These are phyloP conservation scores for Gillenia trifoliata DNA, from an alignment of 306 rosid genomes.

Conservation along the genomic window DNA sequence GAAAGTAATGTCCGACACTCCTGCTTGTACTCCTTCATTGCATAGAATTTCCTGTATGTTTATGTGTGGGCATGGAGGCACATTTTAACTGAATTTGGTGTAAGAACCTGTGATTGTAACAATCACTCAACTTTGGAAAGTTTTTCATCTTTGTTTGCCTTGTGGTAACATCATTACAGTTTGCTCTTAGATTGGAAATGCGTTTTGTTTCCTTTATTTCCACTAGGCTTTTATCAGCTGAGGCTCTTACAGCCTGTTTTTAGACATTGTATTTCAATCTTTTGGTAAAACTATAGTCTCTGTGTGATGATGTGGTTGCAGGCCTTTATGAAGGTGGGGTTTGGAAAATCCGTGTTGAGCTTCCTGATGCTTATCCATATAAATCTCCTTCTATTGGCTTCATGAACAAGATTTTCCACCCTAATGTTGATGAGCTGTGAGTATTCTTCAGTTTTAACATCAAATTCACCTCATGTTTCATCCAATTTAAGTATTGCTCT, in stretches of 20 bases:
- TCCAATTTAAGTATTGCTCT: not conserved
- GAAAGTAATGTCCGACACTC: conserved; percentile 57
- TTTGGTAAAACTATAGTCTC: conserved; percentile 6
- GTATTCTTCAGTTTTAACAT: conserved; percentile 30
- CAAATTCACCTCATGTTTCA: not conserved
- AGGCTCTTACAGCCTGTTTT: not conserved
- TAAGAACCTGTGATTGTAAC: not conserved
- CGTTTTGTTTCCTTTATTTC: not conserved
- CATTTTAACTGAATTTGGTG: not conserved
- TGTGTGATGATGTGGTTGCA: conserved; percentile 36
- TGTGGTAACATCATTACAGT: not conserved
- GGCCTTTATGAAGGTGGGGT: conserved; percentile 94
- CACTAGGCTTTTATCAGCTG: not conserved
- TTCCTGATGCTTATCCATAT: conserved; percentile 97
- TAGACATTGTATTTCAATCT: not conserved
- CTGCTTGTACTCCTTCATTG: not conserved
- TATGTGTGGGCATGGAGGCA: not conserved
- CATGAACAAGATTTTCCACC: conserved; percentile 95
- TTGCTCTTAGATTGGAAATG: not conserved
- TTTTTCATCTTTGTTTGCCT: not conserved
- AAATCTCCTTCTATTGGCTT: conserved; percentile 95
- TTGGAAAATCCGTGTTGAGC: conserved; percentile 96
- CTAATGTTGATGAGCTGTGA: conserved; percentile 97
- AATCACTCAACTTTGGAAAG: not conserved
- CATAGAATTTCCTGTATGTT: not conserved